phyloP scores from a whole-genome alignment of 2,329 filamentous ascomycete genomes.

The Colletotrichum zoysiae region DNA sequence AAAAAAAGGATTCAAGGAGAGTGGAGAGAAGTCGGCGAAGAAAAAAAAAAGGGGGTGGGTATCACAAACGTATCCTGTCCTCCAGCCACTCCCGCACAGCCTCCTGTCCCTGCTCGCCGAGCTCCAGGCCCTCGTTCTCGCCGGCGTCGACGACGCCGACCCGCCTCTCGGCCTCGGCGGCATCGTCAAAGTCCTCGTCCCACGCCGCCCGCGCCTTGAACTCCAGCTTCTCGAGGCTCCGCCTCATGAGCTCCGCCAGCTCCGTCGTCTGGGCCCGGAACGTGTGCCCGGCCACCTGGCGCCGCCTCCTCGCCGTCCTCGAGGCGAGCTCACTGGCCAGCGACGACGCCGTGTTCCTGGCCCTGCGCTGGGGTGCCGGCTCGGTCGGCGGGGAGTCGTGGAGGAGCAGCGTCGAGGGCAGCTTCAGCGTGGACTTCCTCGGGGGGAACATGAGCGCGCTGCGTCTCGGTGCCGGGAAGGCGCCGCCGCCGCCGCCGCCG shows the following conservation, averaged over 20 bases:
- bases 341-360: slow-evolving; percentile 39
- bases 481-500: too few relatives aligned
- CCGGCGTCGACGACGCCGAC: slow-evolving; percentile 57
- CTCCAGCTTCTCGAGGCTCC: slow-evolving; percentile 62
- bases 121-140: slow-evolving; percentile 46
- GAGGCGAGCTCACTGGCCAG: slow-evolving; percentile 42
- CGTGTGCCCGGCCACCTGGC: slow-evolving; percentile 53
- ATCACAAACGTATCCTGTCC: slow-evolving; percentile 38
- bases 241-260: slow-evolving; percentile 61
- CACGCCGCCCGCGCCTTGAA: slow-evolving; percentile 56
- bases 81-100: slow-evolving; percentile 50
- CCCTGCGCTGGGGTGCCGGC: slow-evolving; percentile 5
- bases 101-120: slow-evolving; percentile 47
- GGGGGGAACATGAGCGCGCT: slow-evolving; percentile 64
- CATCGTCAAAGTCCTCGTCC: slow-evolving; percentile 55
- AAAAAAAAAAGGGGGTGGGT: slow-evolving; percentile 1
- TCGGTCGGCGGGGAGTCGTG: slow-evolving; percentile 53
- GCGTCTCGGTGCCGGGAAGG: slow-evolving; percentile 52
- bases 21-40: slow-evolving; percentile 5
- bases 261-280: slow-evolving; percentile 62
- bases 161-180: slow-evolving; percentile 52
- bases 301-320: slow-evolving; percentile 9
- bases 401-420: slow-evolving; percentile 64
- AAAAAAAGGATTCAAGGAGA: not conserved
- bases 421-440: slow-evolving; percentile 58